These are phyloP conservation scores for Cyathus striatus DNA, from an alignment of 768 basidiomycete species.

Conservation along the genomic window DNA sequence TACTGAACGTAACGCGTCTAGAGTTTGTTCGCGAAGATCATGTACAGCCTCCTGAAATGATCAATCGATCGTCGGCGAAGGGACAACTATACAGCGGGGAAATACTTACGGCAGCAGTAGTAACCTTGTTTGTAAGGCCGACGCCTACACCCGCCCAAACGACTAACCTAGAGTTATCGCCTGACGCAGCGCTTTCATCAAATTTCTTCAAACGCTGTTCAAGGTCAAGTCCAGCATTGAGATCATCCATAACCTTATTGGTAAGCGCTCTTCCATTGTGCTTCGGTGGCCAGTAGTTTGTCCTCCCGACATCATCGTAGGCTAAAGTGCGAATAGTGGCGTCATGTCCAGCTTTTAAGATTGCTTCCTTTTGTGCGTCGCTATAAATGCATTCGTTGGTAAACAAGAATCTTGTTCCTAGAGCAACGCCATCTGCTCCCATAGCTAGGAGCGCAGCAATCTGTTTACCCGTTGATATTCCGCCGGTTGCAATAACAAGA, in stretches of 20 bases:
- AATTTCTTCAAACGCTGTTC: slow-evolving; percentile 20
- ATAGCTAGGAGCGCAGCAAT: slow-evolving; percentile 44
- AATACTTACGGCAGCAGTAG: slow-evolving; percentile 18
- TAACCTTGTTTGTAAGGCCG: slow-evolving; percentile 27
- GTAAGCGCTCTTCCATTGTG: slow-evolving; percentile 41
- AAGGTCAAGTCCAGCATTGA: slow-evolving; percentile 20
- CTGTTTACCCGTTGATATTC: slow-evolving; percentile 46
- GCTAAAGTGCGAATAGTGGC: slow-evolving; percentile 35
- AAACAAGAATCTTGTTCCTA: slow-evolving; percentile 57
- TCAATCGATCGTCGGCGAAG: too few species aligned
- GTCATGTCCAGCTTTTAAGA: slow-evolving; percentile 16
- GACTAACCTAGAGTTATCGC: slow-evolving; percentile 24
- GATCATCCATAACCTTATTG: slow-evolving; percentile 26
- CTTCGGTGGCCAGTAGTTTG: slow-evolving; percentile 36
- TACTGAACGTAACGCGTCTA: too few species aligned
- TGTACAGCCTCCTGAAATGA: too few species aligned
- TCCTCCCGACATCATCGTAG: slow-evolving; percentile 36
- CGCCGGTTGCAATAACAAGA: slow-evolving; percentile 58
- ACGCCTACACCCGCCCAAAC: slow-evolving; percentile 42
- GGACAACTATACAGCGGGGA: too few species aligned
- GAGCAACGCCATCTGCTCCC: slow-evolving; percentile 48
- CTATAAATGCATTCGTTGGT: slow-evolving; percentile 38
- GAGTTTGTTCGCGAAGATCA: too few species aligned
- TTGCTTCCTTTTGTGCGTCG: slow-evolving; percentile 14
- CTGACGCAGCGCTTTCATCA: slow-evolving; percentile 20